These are phyloP conservation scores for Solanum gandarillasii DNA, from an alignment of 257 asterid species.

Conservation along the genomic window DNA sequence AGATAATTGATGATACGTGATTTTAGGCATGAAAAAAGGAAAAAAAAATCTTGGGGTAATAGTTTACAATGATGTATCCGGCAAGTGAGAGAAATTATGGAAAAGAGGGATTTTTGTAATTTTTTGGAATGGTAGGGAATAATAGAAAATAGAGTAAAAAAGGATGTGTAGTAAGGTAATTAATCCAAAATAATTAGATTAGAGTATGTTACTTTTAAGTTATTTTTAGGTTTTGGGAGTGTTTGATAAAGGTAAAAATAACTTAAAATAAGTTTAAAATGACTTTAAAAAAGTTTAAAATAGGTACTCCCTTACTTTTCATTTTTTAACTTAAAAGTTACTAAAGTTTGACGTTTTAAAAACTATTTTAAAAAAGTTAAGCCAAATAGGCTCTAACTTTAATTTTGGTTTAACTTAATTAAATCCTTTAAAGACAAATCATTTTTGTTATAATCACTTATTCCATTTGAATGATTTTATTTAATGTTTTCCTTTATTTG, in stretches of 20 bases:
- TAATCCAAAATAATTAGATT: background rate
- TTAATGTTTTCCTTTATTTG: background rate
- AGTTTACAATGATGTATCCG: no score
- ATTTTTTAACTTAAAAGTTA: no score
- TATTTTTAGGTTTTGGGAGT: background rate
- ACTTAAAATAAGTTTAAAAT: background rate
- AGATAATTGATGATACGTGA: no score
- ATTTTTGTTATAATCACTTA: background rate
- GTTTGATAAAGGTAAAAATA: background rate
- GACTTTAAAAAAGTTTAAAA: no score
- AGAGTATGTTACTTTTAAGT: background rate
- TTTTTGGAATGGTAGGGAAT: no score
- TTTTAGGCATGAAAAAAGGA: no score
- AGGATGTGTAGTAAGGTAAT: no score
- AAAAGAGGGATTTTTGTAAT: no score
- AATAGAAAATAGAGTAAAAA: no score
- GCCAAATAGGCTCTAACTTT: background rate
- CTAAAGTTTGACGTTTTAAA: background rate
- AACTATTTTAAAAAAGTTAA: no score
- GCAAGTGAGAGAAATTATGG: no score
- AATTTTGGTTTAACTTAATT: background rate
- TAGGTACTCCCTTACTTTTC: background rate
- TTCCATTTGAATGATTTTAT: background rate
- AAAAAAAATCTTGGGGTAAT: no score
- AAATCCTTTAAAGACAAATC: background rate